Evolutionary conservation across 176 grass and related monocot species (phyloP).

Genomic region (Phoenix dactylifera): DNA sequence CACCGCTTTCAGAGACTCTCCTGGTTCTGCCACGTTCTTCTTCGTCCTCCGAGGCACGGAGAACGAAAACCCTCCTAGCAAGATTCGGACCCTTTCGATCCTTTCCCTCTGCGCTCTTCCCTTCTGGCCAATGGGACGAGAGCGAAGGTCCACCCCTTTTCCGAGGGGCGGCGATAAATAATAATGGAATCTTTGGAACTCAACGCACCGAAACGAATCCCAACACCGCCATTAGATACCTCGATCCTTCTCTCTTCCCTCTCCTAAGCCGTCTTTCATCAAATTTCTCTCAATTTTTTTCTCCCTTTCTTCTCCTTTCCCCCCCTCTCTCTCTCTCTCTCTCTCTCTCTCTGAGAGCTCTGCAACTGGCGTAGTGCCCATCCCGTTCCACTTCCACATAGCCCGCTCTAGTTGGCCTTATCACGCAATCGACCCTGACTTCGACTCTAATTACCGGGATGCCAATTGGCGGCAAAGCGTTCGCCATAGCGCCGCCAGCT

Average conservation of each 20-base stretch:
- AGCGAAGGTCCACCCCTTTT: constrained; percentile 6
- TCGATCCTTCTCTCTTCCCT: not conserved
- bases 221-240: constrained; percentile 17
- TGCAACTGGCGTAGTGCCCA: constrained; percentile 20
- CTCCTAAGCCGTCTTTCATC: constrained; percentile 3
- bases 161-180: not conserved
- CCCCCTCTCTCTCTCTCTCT: constrained; percentile 8
- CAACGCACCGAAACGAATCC: constrained; percentile 11
- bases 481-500: too few species aligned
- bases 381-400: constrained; percentile 19
- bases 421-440: not conserved
- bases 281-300: constrained; percentile 1
- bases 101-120: too few species aligned
- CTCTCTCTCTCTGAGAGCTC: constrained; percentile 5
- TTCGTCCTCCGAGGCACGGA: too few species aligned
- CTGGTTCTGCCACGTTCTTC: too few species aligned
- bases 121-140: not conserved
- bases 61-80: too few species aligned
- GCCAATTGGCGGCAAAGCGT: constrained; percentile 59
- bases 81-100: too few species aligned
- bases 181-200: constrained; percentile 10
- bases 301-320: not conserved
- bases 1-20: too few species aligned
- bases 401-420: constrained; percentile 3
- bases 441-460: not conserved